These are phyloP conservation scores for Mercurialis annua DNA, from an alignment of 345 rosid species.

Conservation along the genomic window DNA sequence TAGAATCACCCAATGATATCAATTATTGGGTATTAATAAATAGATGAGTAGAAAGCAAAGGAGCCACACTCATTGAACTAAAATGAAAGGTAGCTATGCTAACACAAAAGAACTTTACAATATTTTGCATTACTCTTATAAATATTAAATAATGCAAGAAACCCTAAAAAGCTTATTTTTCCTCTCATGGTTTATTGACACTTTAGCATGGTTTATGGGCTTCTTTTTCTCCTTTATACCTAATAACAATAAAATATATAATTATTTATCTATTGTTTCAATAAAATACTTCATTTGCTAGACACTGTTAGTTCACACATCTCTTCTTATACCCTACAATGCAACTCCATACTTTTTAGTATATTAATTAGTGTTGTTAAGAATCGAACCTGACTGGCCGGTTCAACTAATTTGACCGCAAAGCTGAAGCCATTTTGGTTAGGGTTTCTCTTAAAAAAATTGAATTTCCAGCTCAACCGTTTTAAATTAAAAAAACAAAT, in stretches of 20 bases:
- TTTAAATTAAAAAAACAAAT: no score
- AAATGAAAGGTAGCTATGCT: slow-evolving; percentile 36
- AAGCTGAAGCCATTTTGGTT: no score
- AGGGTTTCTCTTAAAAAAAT: no score
- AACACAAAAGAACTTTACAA: slow-evolving; percentile 37
- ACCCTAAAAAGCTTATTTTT: slow-evolving; percentile 15
- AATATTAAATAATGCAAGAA: slow-evolving; percentile 15
- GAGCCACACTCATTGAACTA: slow-evolving; percentile 31
- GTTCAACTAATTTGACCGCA: no score
- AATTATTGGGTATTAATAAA: slow-evolving; percentile 20
- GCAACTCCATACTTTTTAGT: neutral
- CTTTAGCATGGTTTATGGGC: slow-evolving; percentile 27
- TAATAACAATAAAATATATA: neutral
- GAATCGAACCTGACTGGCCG: no score
- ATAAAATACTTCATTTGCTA: neutral
- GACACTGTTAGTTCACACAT: neutral
- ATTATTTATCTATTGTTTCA: neutral
- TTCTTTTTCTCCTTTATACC: neutral
- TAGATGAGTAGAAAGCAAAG: slow-evolving; percentile 25
- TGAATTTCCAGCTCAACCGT: no score
- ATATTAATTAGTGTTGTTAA: no score
- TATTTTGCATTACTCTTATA: slow-evolving; percentile 16
- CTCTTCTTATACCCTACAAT: neutral
- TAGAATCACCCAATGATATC: slow-evolving; percentile 15
- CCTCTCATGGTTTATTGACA: slow-evolving; percentile 27